phyloP scores from a whole-genome alignment of 202 grass and related monocot genomes.

The Cymbopogon flexuosus region DNA sequence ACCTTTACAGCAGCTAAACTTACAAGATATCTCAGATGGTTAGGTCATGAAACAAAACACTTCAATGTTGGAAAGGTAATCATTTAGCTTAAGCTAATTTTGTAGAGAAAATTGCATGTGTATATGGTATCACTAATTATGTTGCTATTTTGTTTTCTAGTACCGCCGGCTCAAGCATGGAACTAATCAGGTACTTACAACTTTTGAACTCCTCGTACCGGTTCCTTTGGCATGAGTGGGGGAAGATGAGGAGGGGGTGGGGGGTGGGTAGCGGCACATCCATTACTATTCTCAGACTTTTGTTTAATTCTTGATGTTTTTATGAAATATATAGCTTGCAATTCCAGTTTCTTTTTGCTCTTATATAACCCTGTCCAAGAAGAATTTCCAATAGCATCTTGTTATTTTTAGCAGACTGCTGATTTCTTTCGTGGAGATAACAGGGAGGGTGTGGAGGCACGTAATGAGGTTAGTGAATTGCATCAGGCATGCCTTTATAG shows the following conservation, averaged over 20 bases:
- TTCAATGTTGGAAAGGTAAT: constrained; percentile 98
- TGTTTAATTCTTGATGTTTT: background rate
- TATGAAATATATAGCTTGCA: constrained; percentile 16
- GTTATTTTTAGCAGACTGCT: constrained; percentile 64
- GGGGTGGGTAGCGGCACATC: background rate
- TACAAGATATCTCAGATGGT: constrained; percentile 94
- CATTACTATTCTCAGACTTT: background rate
- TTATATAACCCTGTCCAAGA: constrained; percentile 19
- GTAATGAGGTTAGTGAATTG: constrained; percentile 72
- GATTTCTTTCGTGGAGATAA: constrained; percentile 96
- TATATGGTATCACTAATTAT: constrained; percentile 32
- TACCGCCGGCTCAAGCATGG: constrained; percentile 96
- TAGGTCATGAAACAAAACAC: constrained; percentile 99
- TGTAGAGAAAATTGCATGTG: background rate
- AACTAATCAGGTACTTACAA: constrained; percentile 69
- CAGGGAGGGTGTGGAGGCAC: constrained; percentile 91
- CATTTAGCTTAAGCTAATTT: constrained; percentile 29
- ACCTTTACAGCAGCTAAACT: constrained; percentile 99
- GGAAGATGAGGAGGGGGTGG: too few relatives aligned
- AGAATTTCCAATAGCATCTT: constrained; percentile 38
- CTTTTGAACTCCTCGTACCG: background rate
- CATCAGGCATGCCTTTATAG: background rate
- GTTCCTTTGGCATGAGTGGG: background rate
- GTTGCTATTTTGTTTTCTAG: constrained; percentile 40
- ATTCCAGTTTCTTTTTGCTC: constrained; percentile 25